Base-by-base conservation (phyloP, 768 basidiomycete genomes). In the Omphalotus guepiniiformis region DNA sequence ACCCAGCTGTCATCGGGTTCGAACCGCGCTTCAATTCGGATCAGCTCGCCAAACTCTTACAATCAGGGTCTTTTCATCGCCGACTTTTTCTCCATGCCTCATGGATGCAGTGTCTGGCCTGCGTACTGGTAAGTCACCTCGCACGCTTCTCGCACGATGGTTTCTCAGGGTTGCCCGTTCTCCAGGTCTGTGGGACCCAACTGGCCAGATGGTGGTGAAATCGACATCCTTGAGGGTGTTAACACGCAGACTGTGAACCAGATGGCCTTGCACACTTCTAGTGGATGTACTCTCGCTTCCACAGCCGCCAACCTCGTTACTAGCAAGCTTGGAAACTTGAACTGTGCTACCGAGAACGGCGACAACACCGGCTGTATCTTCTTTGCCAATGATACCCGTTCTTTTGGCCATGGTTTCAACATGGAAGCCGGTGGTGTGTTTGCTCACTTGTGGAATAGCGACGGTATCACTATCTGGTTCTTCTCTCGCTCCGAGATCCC, bases 401-500 rank as follows among this genome's bases (percentile, higher is more conserved):
- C 64, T 18, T 78, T 70, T 35, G 75, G 76, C 2, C 55, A 66
- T n/a, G 60, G 58, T 44, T 80, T 76, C 71, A 82, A 68, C 54
- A 18, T 53, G 23, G 59, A 63, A 1, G 58, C 55, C 0, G 80
- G 80, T 15, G 81, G 81, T 19, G 78, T 82, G 18, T 82, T 64
- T 48, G 80, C 72, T 1, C 73, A 81, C 50, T 56, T 74, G n/a
- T 82, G 80, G 76, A 72, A 80, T 39, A 49, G 49, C 34, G 29
- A 58, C 1, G 80, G 79, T 15, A 79, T 83, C 60, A 73, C 65
- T 45, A 63, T 79, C 16, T 83, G 79, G 78, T 72, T 70, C 52
- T 83, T 83, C 64, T 35, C 73, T 6, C 71, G 82, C 18, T 52
- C 54, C n/a, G 59, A 68, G 8, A 75, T 83, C 25, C 82, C 82